These are phyloP conservation scores for Pythium scleroteichum DNA, from an alignment of 352 stramenopile species.

Conservation along the genomic window DNA sequence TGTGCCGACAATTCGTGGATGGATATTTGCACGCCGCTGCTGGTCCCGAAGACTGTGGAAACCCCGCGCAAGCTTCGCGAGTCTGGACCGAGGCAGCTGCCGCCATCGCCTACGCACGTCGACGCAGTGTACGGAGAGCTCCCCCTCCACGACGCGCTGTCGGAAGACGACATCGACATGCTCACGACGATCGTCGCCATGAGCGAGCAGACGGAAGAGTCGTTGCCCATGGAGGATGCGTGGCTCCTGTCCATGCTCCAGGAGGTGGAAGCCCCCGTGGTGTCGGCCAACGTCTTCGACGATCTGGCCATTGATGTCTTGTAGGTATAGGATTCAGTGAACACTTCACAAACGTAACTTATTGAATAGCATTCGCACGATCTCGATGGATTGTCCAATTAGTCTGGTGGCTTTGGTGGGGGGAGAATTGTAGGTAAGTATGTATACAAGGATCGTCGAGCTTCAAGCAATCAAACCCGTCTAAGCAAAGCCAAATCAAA, in stretches of 20 bases:
- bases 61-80: background rate
- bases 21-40: constrained; percentile 4
- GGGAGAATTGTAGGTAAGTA: too few relatives aligned
- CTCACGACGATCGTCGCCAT: constrained; percentile 19
- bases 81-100: background rate
- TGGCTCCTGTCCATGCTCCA: constrained; percentile 22
- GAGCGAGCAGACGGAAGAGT: background rate
- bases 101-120: constrained; percentile 7
- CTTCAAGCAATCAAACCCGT: too few relatives aligned
- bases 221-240: constrained; percentile 11
- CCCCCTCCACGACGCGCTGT: too few relatives aligned
- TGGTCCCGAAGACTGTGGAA: background rate
- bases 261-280: constrained; percentile 11
- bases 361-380: background rate
- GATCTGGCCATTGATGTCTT: constrained; percentile 9
- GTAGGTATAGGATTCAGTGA: background rate
- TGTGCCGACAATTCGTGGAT: background rate
- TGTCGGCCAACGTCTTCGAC: background rate
- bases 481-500: too few relatives aligned
- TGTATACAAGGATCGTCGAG: too few relatives aligned
- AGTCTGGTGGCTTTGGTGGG: background rate
- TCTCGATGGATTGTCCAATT: background rate
- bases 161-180: constrained; percentile 17
- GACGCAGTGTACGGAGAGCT: constrained; percentile 13
- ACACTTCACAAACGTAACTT: constrained; percentile 2